Evolutionary conservation across 352 stramenopile species (phyloP).

Genomic region (Pythium aquatile): DNA sequence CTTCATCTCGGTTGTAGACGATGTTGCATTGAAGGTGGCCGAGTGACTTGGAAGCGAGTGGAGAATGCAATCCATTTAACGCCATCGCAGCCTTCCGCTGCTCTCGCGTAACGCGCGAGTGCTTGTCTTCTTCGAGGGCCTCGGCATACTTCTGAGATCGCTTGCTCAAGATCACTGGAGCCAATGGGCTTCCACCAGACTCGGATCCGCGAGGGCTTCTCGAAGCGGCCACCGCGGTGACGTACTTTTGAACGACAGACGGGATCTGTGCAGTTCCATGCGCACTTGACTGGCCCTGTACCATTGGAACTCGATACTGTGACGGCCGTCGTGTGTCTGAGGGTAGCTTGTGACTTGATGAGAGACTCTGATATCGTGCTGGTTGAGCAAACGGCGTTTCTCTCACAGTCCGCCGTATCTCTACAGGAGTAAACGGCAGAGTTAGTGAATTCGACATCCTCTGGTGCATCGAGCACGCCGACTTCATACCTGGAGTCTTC

Average conservation of each 20-base stretch:
- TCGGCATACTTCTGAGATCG: constrained; percentile 1
- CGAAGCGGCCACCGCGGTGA: background rate
- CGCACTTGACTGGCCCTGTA: background rate
- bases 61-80: constrained; percentile 26
- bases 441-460: background rate
- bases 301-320: background rate
- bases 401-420: background rate
- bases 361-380: background rate
- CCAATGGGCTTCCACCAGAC: constrained; percentile 1
- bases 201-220: constrained; percentile 8
- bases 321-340: background rate
- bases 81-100: constrained; percentile 21
- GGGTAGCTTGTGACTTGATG: background rate
- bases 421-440: background rate
- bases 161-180: constrained; percentile 23
- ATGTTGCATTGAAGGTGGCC: background rate
- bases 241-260: constrained; percentile 18
- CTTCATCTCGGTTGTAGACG: constrained; percentile 10
- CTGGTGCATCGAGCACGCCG: too few species aligned
- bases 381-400: background rate
- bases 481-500: constrained; percentile 12
- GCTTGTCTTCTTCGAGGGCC: background rate
- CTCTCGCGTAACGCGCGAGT: constrained; percentile 19
- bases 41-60: constrained; percentile 25
- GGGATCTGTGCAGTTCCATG: constrained; percentile 9